Evolutionary conservation across 1,284 basidiomycete genomes (phyloP), one percentile per base, ranked within the genome.

Genomic region (Calocybe gambosa): DNA sequence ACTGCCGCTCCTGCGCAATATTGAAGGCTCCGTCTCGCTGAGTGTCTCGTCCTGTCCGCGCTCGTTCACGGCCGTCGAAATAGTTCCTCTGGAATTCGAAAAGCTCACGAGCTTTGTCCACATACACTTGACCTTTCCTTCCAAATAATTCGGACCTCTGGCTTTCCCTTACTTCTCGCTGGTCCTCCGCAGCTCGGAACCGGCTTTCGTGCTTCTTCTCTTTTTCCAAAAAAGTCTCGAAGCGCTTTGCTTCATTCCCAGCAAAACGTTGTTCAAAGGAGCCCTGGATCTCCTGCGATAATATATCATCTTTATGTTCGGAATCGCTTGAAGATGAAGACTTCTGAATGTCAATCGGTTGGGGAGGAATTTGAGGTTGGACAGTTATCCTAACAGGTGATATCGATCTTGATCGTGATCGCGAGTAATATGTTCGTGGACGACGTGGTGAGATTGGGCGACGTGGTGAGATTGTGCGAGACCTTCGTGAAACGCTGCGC

Each of bases 161-260:
- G 8, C 2, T 12, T 28, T 48, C 46, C 1, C 40, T 37, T 6
- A 15, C 21, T 6, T 48, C 28, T 18, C 42, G 36, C 19, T 15
- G 28, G 19, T 15, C 29, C 19, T 48, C 46, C 15, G 42, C 36
- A 20, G 12, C 42, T 5, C 21, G 15, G 16, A 48, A 48, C 10
- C n/a, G 37, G 13, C 10, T 23, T 7, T 39, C 23, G 7, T 42
- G 37, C 12, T 39, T 13, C 15, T 28, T 20, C 28, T 48, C 46
- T 28, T 48, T 42, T n/a, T 39, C 15, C 20, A 34, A 4, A 36
- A 48, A 48, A 16, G 13, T 21, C 9, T 34, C 0, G 2, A 12
- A 21, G 3, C 46, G 46, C 25, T 34, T 12, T 13, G 21, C 13
- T 21, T 48, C 18, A 7, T 29, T 31, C 10, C n/a, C 3, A 7